phyloP scores from a whole-genome alignment of 1,139 yeast genomes.

The Nakaseomyces kungkrabaensis region DNA sequence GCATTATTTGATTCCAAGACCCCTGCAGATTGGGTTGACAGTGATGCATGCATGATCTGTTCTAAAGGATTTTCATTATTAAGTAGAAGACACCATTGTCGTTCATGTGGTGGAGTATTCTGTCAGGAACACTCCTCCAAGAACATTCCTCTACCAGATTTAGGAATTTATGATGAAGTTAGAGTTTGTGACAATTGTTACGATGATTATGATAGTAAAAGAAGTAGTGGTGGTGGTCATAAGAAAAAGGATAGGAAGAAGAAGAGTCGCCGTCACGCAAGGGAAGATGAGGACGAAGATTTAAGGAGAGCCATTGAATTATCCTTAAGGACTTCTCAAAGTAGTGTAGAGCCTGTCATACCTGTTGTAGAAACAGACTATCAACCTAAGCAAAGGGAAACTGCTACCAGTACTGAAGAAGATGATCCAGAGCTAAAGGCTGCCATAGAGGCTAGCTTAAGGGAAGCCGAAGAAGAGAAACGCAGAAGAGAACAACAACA shows the following conservation, averaged over 20 bases:
- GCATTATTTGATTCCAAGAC: constrained; percentile 72
- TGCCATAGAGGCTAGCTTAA: constrained; percentile 88
- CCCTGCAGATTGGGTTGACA: constrained; percentile 97
- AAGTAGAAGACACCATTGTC: constrained; percentile 90
- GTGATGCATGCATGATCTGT: constrained; percentile 92
- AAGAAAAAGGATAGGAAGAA: constrained; percentile 22
- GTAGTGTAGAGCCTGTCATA: constrained; percentile 19
- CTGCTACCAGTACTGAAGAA: constrained; percentile 33
- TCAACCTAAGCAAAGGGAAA: constrained; percentile 6
- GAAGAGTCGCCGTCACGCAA: constrained; percentile 5
- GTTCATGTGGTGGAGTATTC: constrained; percentile 94
- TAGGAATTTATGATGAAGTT: constrained; percentile 83
- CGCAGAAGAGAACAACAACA: constrained; percentile 16
- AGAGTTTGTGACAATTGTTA: constrained; percentile 90
- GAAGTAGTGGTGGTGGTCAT: constrained; percentile 21
- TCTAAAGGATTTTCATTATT: constrained; percentile 70
- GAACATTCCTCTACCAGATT: constrained; percentile 58
- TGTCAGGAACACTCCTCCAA: constrained; percentile 77
- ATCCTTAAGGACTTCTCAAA: constrained; percentile 51
- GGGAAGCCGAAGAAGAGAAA: constrained; percentile 48
- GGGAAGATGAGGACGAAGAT: constrained; percentile 60
- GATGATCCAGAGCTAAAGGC: constrained; percentile 88
- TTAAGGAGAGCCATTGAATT: constrained; percentile 67
- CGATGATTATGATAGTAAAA: constrained; percentile 41
- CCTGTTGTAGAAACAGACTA: constrained; percentile 13